A percentile compares a stretch with the other conserved stretches of the same genome.
Evolutionary conservation across 768 basidiomycete genomes (phyloP).

Genomic region (Pulveroboletus sp.): DNA sequence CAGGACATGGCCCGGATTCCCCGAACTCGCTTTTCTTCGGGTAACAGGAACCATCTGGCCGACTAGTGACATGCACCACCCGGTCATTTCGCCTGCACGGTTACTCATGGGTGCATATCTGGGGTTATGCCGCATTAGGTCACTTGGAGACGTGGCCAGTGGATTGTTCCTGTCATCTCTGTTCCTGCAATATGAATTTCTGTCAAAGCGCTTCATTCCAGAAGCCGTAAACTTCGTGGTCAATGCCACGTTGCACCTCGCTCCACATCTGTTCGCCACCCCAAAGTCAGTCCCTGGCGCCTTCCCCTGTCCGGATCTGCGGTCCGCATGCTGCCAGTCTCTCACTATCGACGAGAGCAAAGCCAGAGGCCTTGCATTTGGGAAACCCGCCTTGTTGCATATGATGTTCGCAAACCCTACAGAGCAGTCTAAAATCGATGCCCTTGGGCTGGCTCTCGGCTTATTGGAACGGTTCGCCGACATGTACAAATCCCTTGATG

Average conservation of each 20-base stretch:
- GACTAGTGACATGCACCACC: constrained; percentile 90
- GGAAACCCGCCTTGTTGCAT: constrained; percentile 44
- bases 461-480: constrained; percentile 68
- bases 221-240: constrained; percentile 83
- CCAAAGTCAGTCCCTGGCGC: constrained; percentile 53
- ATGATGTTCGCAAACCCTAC: constrained; percentile 34
- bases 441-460: constrained; percentile 57
- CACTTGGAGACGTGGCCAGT: constrained; percentile 67
- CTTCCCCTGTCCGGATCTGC: constrained; percentile 71
- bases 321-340: constrained; percentile 39
- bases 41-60: constrained; percentile 84
- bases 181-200: constrained; percentile 74
- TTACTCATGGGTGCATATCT: constrained; percentile 91
- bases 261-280: constrained; percentile 53
- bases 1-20: constrained; percentile 83
- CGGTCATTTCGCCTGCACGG: constrained; percentile 80
- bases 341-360: constrained; percentile 38
- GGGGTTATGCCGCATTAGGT: constrained; percentile 74
- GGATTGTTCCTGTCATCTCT: constrained; percentile 89
- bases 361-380: constrained; percentile 35
- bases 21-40: constrained; percentile 79
- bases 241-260: constrained; percentile 66
- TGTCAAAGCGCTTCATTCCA: constrained; percentile 85
- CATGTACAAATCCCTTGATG: constrained; percentile 70
- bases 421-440: constrained; percentile 69